These are phyloP conservation scores for Oidium heveae DNA, from an alignment of 2,329 filamentous ascomycete genomes.

Conservation along the genomic window DNA sequence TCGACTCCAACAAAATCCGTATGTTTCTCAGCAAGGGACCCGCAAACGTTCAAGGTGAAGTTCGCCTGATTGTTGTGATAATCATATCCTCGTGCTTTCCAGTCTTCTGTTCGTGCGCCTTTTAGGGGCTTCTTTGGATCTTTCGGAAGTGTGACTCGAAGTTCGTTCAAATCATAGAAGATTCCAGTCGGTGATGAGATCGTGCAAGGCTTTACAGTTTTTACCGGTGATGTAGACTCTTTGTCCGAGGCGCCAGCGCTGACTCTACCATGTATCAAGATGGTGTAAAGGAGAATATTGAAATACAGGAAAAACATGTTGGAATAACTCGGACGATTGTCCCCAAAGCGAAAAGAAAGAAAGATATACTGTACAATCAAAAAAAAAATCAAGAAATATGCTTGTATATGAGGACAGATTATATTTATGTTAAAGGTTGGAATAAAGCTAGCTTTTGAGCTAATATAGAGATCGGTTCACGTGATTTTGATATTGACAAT, in stretches of 20 bases:
- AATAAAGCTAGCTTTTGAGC: too few relatives aligned
- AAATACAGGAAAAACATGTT: too few relatives aligned
- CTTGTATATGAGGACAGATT: too few relatives aligned
- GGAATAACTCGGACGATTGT: too few relatives aligned
- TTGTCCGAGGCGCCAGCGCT: slow-evolving; percentile 9
- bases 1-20: slow-evolving; percentile 38
- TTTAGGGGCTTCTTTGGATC: slow-evolving; percentile 19
- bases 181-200: slow-evolving; percentile 10
- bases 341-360: too few relatives aligned
- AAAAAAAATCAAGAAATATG: too few relatives aligned
- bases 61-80: slow-evolving; percentile 35
- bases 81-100: slow-evolving; percentile 46
- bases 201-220: slow-evolving; percentile 12
- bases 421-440: too few relatives aligned
- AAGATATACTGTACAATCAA: too few relatives aligned
- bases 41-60: slow-evolving; percentile 67
- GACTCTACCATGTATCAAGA: slow-evolving; percentile 9
- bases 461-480: too few relatives aligned
- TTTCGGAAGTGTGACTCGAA: slow-evolving; percentile 9
- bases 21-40: slow-evolving; percentile 41
- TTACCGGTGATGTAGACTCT: slow-evolving; percentile 4
- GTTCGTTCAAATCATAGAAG: slow-evolving; percentile 14
- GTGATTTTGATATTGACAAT: too few relatives aligned
- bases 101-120: slow-evolving; percentile 30
- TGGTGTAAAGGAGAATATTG: slow-evolving; percentile 5